Evolutionary conservation across 441 rosid species (phyloP).

Genomic region (Raphanus hybrid): DNA sequence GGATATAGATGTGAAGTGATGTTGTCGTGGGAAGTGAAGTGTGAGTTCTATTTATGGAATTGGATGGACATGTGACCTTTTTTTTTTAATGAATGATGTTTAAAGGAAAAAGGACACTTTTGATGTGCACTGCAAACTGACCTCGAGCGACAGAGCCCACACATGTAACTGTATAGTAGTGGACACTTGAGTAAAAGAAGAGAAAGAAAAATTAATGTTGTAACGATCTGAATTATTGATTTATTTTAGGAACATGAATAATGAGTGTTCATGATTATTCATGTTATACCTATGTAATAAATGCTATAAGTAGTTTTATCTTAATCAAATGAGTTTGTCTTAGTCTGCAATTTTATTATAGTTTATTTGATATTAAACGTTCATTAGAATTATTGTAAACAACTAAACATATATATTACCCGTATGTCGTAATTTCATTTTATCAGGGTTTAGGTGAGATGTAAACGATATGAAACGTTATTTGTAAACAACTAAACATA

Average conservation of each 20-base stretch:
- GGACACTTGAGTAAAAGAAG: constrained; percentile 29
- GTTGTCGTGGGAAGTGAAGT: constrained; percentile 45
- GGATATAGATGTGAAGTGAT: constrained; percentile 34
- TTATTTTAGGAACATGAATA: constrained; percentile 24
- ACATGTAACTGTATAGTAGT: constrained; percentile 39
- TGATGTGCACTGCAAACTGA: constrained; percentile 43
- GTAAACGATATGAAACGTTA: too few relatives aligned
- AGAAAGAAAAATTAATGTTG: not conserved
- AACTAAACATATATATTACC: too few relatives aligned
- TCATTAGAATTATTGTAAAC: too few relatives aligned
- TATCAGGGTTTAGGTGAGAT: too few relatives aligned
- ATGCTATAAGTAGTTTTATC: constrained; percentile 39
- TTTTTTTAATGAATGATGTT: constrained; percentile 23
- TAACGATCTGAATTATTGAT: constrained; percentile 31
- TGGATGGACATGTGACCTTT: constrained; percentile 37
- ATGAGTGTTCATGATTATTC: constrained; percentile 40
- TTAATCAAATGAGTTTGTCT: constrained; percentile 29
- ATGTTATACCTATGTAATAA: constrained; percentile 34
- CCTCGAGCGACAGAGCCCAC: constrained; percentile 43
- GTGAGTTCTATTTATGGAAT: constrained; percentile 40
- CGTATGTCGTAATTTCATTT: too few relatives aligned
- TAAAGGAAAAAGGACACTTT: constrained; percentile 39
- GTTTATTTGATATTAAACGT: too few relatives aligned
- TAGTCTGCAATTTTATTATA: too few relatives aligned
- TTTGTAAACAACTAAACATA: too few relatives aligned